Conservation (phyloP, 352 stramenopile species). For the Phytopythium boreale region DNA sequence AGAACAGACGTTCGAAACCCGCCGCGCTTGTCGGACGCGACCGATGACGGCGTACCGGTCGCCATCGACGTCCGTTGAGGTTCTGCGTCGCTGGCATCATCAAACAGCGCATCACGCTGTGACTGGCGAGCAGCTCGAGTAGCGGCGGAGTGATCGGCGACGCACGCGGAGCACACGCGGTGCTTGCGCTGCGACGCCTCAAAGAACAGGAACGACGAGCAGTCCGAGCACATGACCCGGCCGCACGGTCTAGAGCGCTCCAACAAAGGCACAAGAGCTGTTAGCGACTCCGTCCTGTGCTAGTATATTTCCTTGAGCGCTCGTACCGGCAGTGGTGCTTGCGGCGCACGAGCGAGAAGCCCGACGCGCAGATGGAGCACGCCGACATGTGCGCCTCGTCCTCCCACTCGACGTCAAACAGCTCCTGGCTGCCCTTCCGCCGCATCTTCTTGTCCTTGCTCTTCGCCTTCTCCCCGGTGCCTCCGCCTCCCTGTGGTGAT, state of each 20-base stretch:
- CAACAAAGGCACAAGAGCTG: no score
- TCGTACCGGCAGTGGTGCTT: conserved; percentile 74
- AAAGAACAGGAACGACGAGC: conserved; percentile 65
- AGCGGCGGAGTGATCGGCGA: conserved; percentile 17
- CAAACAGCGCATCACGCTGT: conserved; percentile 9
- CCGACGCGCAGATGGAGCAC: conserved; percentile 49
- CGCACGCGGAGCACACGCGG: conserved; percentile 54
- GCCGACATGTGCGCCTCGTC: conserved; percentile 33
- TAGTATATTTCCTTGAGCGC: background rate
- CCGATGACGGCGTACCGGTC: conserved; percentile 10
- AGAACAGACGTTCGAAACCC: conserved; percentile 10
- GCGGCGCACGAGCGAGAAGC: conserved; percentile 67
- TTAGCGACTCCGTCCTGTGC: background rate
- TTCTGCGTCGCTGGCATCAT: conserved; percentile 8
- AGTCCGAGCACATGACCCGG: conserved; percentile 75
- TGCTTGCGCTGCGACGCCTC: conserved; percentile 58
- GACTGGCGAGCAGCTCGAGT: conserved; percentile 2
- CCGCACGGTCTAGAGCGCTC: conserved; percentile 37
- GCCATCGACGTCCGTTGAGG: background rate
- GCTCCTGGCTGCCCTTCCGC: conserved; percentile 52
- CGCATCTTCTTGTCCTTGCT: conserved; percentile 21
- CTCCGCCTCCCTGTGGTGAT: conserved; percentile 5
- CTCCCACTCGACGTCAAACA: conserved; percentile 67
- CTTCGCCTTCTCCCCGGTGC: background rate
- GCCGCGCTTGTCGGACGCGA: conserved; percentile 2